Evolutionary conservation across 164 flowering plant species (phyloP), one percentile per base, ranked within the genome.

Genomic region (Vitis rotundifolia): DNA sequence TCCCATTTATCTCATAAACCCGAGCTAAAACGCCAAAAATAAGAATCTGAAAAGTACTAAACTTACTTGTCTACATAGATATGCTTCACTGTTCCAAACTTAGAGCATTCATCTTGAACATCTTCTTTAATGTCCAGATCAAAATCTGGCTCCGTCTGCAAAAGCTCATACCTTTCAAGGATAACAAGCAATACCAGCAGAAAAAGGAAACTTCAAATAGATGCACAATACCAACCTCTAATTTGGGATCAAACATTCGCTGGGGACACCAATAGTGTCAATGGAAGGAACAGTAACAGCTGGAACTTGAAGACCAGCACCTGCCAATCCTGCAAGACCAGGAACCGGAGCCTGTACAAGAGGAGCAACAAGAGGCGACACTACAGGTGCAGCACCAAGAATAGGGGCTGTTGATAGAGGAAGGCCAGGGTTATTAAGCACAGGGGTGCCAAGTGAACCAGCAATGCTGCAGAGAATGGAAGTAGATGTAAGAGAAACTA

Each of bases 51-150:
- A 19, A 15, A 19, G n/a, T 50, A 56, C 48, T 5, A 69, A 51
- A 72, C 91, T 80, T 80, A 92, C 97, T 84, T 94, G 77, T 94
- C 97, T n/a, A 92, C 93, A 70, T 71, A 77, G 9, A 91, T 90
- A 60, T 94, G 95, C 73, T 80, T 88, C 74, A 92, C 55, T 4
- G 60, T 65, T 11, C 97, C 99, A 59, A 76, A 92, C 74, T 87
- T 92, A 5, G 89, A 80, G 60, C 92, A 89, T 74, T 92, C 94
- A 2, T 85, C 95, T 76, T 82, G 80, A 26, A 91, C 94, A 72
- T 92, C 97, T 63, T 94, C 99, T 78, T 88, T 88, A 16, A 94
- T 94, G 78, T 92, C 99, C 81, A 87, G 68, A 76, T 92, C 97
- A 79, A 94, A 94, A 74, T 90, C 95, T 51, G 95, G 89, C 47